Conservation (phyloP, 768 basidiomycete genomes). For the Suillus subaureus region DNA sequence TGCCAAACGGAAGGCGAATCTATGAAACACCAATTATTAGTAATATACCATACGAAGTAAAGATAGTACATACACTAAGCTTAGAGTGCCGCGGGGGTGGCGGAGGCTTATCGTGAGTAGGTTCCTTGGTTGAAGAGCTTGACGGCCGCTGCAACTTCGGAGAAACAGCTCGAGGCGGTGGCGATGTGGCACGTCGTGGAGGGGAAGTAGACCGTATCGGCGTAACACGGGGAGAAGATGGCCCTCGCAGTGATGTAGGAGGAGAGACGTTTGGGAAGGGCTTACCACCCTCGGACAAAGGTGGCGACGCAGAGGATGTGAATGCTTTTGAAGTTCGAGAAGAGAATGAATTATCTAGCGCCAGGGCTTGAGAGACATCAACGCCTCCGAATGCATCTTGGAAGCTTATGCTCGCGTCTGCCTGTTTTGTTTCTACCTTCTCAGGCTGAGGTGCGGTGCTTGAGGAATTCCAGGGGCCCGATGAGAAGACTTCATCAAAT, state of each 20-base stretch:
- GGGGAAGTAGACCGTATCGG: conserved; percentile 43
- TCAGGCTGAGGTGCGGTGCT: conserved; percentile 18
- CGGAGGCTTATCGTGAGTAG: conserved; percentile 54
- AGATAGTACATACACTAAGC: conserved; percentile 62
- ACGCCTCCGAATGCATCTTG: conserved; percentile 61
- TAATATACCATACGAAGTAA: conserved; percentile 7
- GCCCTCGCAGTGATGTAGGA: conserved; percentile 41
- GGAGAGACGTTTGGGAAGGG: conserved; percentile 44
- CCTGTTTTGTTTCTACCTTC: conserved; percentile 15
- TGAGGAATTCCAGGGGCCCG: conserved; percentile 19
- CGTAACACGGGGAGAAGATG: conserved; percentile 32
- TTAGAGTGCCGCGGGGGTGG: conserved; percentile 66
- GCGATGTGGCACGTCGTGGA: conserved; percentile 44
- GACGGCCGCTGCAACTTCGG: conserved; percentile 60
- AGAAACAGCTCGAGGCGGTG: conserved; percentile 51
- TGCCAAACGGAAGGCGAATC: conserved; percentile 82
- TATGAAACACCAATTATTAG: conserved; percentile 28
- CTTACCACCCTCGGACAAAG: conserved; percentile 20
- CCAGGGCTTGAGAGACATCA: conserved; percentile 39
- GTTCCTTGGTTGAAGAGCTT: conserved; percentile 57
- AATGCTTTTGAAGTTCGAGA: conserved; percentile 37
- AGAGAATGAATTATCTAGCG: conserved; percentile 42
- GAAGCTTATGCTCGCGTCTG: conserved; percentile 38
- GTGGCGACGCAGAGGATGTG: conserved; percentile 21
- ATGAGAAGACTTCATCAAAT: conserved; percentile 52